A percentile compares a stretch with the other conserved stretches of the same genome.
These are phyloP conservation scores for Posidonia oceanica DNA, from an alignment of 116 monocot species.

Conservation along the genomic window DNA sequence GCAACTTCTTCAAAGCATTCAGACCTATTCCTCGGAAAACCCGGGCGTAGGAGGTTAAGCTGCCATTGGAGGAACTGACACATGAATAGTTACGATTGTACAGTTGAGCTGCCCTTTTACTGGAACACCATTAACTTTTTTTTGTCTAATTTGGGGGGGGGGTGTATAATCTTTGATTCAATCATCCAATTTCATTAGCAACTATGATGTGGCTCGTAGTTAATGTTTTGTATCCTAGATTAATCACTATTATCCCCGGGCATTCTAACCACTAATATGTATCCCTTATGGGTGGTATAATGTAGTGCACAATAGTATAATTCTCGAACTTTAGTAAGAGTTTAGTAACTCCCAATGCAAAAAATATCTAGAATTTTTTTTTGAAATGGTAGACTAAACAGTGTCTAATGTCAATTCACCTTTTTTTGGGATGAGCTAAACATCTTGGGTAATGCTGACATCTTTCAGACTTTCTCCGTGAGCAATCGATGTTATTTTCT, in stretches of 20 bases:
- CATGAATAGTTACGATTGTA: conserved; percentile 3
- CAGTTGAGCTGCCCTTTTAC: neutral
- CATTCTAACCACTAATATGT: neutral
- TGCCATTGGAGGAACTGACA: neutral
- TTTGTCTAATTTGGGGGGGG: neutral
- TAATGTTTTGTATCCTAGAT: too few species aligned
- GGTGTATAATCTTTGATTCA: neutral
- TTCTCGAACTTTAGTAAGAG: too few species aligned
- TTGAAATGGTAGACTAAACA: too few species aligned
- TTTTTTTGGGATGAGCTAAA: too few species aligned
- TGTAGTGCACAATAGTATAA: too few species aligned
- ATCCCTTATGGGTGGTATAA: too few species aligned
- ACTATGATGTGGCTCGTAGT: neutral
- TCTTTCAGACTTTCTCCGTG: too few species aligned
- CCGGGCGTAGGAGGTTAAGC: conserved; percentile 2
- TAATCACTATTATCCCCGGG: neutral
- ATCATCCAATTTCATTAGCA: neutral
- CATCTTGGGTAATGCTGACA: too few species aligned
- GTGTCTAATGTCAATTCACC: too few species aligned
- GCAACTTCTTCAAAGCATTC: conserved; percentile 52
- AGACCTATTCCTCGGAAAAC: conserved; percentile 22
- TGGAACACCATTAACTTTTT: neutral
- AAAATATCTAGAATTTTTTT: too few species aligned
- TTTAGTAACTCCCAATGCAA: too few species aligned
- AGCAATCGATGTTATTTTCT: too few species aligned